These are phyloP conservation scores for Colletotrichum sp. DNA, from an alignment of 2,329 filamentous ascomycete species.

Conservation along the genomic window DNA sequence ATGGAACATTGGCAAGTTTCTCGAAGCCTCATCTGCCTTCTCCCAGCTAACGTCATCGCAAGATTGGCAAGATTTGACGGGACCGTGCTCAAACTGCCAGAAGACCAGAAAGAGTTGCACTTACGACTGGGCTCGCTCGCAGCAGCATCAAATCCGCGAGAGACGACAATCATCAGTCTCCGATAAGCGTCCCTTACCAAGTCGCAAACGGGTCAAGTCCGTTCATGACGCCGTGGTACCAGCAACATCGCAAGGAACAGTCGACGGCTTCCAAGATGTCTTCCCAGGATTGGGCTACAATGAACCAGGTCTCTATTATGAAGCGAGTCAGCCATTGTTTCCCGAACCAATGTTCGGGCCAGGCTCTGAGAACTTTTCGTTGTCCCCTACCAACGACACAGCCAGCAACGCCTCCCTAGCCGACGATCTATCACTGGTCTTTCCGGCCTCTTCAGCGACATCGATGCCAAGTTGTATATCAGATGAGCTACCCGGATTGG, in stretches of 20 bases:
- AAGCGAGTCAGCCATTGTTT: not conserved
- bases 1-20: constrained; percentile 7
- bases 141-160: constrained; percentile 3
- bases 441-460: not conserved
- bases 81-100: constrained; percentile 31
- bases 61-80: constrained; percentile 3
- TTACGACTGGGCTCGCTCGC: constrained; percentile 28
- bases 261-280: not conserved
- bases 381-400: not conserved
- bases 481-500: not conserved
- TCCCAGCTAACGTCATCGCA: not conserved
- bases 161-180: not conserved
- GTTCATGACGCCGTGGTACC: not conserved
- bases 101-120: constrained; percentile 34
- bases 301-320: not conserved
- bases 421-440: not conserved
- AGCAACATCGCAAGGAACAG: not conserved
- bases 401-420: not conserved
- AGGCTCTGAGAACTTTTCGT: not conserved
- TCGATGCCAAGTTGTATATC: not conserved
- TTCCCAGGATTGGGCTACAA: not conserved
- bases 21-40: no score
- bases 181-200: not conserved
- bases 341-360: not conserved
- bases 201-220: constrained; percentile 5